These are phyloP conservation scores for Neonothopanus nambi DNA, from an alignment of 1,284 basidiomycete genomes.

Conservation along the genomic window DNA sequence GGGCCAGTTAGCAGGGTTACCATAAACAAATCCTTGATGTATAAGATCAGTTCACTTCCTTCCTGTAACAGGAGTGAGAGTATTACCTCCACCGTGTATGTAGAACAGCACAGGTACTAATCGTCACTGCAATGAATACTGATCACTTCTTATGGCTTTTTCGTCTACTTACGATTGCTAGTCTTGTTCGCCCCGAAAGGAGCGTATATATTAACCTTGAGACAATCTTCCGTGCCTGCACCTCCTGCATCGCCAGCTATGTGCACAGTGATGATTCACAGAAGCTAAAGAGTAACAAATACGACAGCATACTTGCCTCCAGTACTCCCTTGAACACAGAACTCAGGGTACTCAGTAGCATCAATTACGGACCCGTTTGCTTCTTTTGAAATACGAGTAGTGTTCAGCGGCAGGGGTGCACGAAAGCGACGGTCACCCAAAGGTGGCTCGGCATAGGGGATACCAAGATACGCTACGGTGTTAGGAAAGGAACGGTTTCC, in stretches of 20 bases:
- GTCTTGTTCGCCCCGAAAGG: slow-evolving; percentile 42
- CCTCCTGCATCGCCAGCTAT: slow-evolving; percentile 54
- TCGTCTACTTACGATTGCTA: slow-evolving; percentile 37
- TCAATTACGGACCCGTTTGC: slow-evolving; percentile 41
- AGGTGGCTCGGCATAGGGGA: slow-evolving; percentile 58
- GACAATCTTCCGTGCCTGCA: slow-evolving; percentile 61
- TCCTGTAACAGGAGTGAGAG: slow-evolving; percentile 14
- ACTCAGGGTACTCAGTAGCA: slow-evolving; percentile 50
- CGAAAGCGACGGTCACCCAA: slow-evolving; percentile 51
- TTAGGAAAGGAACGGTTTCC: slow-evolving; percentile 53
- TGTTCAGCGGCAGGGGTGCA: slow-evolving; percentile 47
- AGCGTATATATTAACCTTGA: slow-evolving; percentile 54
- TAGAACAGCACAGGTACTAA: slow-evolving; percentile 45
- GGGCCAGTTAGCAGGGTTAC: slow-evolving; percentile 58
- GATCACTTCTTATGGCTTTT: not conserved
- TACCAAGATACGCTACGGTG: slow-evolving; percentile 56
- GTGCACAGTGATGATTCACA: not conserved
- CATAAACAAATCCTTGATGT: slow-evolving; percentile 49
- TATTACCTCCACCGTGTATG: slow-evolving; percentile 62
- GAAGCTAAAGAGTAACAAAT: not conserved
- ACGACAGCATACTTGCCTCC: slow-evolving; percentile 36
- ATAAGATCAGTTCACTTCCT: not conserved
- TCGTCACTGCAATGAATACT: not conserved
- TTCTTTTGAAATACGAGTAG: slow-evolving; percentile 35
- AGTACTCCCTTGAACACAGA: slow-evolving; percentile 58